Evolutionary conservation across 495 filamentous ascomycete genomes (phyloP).

Genomic region (Elaphomyces granulatus): DNA sequence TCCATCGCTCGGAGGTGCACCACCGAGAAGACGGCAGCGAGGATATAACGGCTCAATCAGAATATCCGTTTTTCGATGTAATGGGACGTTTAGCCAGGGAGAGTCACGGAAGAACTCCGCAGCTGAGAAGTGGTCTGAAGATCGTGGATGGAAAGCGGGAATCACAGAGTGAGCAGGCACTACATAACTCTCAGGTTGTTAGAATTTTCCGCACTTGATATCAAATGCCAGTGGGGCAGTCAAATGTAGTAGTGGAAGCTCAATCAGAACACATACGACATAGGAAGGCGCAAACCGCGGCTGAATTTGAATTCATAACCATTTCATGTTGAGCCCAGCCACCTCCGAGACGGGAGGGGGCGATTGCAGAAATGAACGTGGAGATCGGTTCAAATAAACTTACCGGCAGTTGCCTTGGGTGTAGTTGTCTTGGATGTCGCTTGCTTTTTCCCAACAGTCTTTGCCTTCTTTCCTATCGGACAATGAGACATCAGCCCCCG

Average conservation of each 20-base stretch:
- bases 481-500: no score
- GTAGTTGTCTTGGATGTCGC: constrained; percentile 21
- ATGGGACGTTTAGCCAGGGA: constrained; percentile 72
- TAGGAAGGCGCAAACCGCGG: no score
- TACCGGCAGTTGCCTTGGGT: constrained; percentile 32
- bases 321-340: constrained; percentile 22
- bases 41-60: constrained; percentile 48
- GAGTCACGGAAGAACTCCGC: constrained; percentile 65
- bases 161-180: constrained; percentile 22
- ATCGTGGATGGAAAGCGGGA: constrained; percentile 6
- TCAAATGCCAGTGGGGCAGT: no score
- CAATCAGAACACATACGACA: no score
- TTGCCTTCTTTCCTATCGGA: constrained; percentile 29
- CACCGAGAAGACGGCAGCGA: constrained; percentile 56
- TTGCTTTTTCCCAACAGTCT: constrained; percentile 28
- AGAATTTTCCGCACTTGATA: no score
- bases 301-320: neutral
- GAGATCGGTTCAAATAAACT: constrained; percentile 28
- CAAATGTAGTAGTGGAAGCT: no score
- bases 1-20: constrained; percentile 39
- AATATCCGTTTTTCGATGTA: constrained; percentile 49
- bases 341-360: no score
- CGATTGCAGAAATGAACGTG: no score
- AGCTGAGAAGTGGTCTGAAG: constrained; percentile 25
- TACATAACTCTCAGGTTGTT: no score